Evolutionary conservation across 129 eudicot genomes (phyloP).

Genomic region (Tagetes patula): DNA sequence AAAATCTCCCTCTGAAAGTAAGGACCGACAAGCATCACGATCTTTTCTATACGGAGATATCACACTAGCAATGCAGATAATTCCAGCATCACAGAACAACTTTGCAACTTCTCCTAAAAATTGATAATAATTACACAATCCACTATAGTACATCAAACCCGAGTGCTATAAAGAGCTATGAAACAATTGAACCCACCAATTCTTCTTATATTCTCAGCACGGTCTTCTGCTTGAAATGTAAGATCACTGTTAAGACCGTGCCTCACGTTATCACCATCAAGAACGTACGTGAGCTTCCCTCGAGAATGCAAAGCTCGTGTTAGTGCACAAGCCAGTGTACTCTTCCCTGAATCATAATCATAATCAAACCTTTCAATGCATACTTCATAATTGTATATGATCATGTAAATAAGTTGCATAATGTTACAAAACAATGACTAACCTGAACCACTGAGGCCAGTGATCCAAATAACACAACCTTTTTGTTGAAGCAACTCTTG

Average conservation of each 20-base stretch:
- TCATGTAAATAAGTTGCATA: neutral
- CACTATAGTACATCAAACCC: neutral
- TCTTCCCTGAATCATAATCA: slow-evolving; percentile 64
- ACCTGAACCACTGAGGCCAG: slow-evolving; percentile 99
- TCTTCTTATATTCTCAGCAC: slow-evolving; percentile 88
- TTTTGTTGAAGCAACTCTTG: slow-evolving; percentile 76
- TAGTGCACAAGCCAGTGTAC: slow-evolving; percentile 93
- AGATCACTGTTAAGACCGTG: slow-evolving; percentile 92
- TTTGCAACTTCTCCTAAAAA: slow-evolving; percentile 88
- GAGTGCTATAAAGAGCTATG: slow-evolving; percentile 1
- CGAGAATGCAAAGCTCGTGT: slow-evolving; percentile 71
- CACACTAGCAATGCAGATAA: slow-evolving; percentile 93
- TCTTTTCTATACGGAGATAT: slow-evolving; percentile 95
- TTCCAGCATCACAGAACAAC: slow-evolving; percentile 91
- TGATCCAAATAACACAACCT: slow-evolving; percentile 96
- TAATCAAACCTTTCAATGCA: neutral
- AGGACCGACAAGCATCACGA: slow-evolving; percentile 75
- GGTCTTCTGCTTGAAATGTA: slow-evolving; percentile 83
- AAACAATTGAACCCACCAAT: slow-evolving; percentile 57
- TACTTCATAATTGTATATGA: slow-evolving; percentile 3
- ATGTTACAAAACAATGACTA: slow-evolving; percentile 18
- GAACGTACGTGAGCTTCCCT: slow-evolving; percentile 88
- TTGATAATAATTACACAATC: neutral
- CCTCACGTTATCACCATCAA: slow-evolving; percentile 97
- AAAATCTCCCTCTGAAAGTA: slow-evolving; percentile 82